phyloP scores from a whole-genome alignment of 257 asterid genomes.

The Scutellaria barbata region DNA sequence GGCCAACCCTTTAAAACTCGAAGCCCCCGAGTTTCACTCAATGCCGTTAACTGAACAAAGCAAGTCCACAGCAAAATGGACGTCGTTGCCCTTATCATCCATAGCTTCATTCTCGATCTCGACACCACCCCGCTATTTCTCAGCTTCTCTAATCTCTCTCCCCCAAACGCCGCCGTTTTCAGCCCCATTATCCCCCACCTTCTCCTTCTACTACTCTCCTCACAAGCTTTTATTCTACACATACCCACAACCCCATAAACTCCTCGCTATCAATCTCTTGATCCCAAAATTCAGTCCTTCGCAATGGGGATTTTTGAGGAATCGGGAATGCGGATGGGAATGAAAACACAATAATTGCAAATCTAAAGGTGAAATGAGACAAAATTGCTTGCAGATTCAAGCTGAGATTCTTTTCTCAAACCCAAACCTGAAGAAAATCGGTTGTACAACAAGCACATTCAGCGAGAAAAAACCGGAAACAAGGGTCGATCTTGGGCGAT shows the following conservation, averaged over 20 bases:
- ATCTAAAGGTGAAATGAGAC: constrained; percentile 29
- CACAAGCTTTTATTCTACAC: constrained; percentile 61
- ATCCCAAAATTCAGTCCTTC: constrained; percentile 29
- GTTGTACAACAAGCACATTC: constrained; percentile 31
- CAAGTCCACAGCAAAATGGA: constrained; percentile 88
- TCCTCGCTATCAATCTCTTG: constrained; percentile 27
- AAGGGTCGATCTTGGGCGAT: constrained; percentile 41
- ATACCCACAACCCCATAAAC: constrained; percentile 48
- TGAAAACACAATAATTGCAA: constrained; percentile 19
- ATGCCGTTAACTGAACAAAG: constrained; percentile 83
- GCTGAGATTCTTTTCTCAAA: constrained; percentile 19
- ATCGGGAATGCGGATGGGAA: constrained; percentile 2
- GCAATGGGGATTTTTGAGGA: constrained; percentile 2
- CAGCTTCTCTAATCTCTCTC: constrained; percentile 72
- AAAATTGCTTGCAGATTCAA: constrained; percentile 31
- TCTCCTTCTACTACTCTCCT: constrained; percentile 45
- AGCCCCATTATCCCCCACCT: constrained; percentile 72
- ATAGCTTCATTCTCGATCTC: constrained; percentile 83
- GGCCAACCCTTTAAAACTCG: constrained; percentile 93
- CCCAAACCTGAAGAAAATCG: constrained; percentile 10
- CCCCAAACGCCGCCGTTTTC: constrained; percentile 61
- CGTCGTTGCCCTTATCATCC: constrained; percentile 89
- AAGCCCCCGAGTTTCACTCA: constrained; percentile 91
- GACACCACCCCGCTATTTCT: constrained; percentile 70
- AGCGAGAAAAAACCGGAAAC: constrained; percentile 22